phyloP scores from a whole-genome alignment of 371 early-diverging fungal genomes.

The Mucor velutinosus region DNA sequence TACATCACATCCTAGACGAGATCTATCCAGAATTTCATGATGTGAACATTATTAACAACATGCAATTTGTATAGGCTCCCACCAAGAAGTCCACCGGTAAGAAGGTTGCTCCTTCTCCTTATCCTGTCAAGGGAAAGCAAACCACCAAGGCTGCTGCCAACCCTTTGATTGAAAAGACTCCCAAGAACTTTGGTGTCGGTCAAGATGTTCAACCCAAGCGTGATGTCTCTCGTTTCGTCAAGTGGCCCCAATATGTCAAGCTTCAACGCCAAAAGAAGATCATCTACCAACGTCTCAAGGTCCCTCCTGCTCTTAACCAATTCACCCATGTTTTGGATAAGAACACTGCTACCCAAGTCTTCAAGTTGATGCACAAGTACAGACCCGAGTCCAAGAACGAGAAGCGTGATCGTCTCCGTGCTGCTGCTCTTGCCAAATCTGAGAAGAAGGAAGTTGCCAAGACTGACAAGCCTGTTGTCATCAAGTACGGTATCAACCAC shows the following conservation, averaged over 20 bases:
- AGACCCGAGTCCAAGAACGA: conserved; percentile 97
- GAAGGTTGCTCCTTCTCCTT: conserved; percentile 94
- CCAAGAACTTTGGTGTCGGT: conserved; percentile 93
- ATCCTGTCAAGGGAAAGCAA: conserved; percentile 68
- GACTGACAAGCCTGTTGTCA: conserved; percentile 92
- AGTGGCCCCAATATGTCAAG: conserved; percentile 97
- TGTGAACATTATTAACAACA: background rate
- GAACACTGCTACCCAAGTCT: conserved; percentile 96
- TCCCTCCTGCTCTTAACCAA: conserved; percentile 99
- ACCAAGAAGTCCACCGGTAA: conserved; percentile 65
- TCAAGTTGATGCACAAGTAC: conserved; percentile 98
- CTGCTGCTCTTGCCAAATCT: conserved; percentile 81
- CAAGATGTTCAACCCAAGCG: conserved; percentile 95
- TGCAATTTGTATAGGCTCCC: conserved; percentile 12
- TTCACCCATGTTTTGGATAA: conserved; percentile 96
- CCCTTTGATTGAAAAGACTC: conserved; percentile 91
- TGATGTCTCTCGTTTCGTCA: conserved; percentile 95
- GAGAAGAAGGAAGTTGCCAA: conserved; percentile 86
- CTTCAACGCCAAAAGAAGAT: conserved; percentile 97
- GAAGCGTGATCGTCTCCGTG: conserved; percentile 93
- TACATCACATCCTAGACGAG: background rate
- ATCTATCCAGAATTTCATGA: too few species aligned
- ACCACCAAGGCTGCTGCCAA: conserved; percentile 72
- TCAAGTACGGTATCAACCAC: conserved; percentile 99
- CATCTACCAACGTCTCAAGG: conserved; percentile 97